Evolutionary conservation across 257 asterid genomes (phyloP), one percentile per base, ranked within the genome.

Genomic region (Jasminum sambac): DNA sequence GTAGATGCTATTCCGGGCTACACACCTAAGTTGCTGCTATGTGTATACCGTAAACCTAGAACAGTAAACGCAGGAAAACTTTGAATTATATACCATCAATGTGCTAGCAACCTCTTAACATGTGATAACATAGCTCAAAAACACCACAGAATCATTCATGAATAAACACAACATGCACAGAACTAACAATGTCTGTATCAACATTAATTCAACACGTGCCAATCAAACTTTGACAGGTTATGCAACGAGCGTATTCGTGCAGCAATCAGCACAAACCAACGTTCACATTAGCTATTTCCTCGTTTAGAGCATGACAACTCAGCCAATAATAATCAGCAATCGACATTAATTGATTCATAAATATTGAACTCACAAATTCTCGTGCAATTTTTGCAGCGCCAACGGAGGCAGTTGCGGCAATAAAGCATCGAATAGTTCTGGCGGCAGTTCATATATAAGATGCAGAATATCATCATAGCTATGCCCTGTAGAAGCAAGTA

Each of bases 391-490:
- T 37, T 86, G 87, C 87, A 93, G 81, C 0, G 95, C 90, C 68
- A 90, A 52, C 14, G 97, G 96, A 72, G 89, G 84, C 81, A 93
- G 75, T 70, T 73, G 88, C 16, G 76, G 84, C 87, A 90, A 62
- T 81, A 90, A 76, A 25, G 78, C 74, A 73, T 84, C 78, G 63
- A 93, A 75, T 71, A 93, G 75, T 66, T 89, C 96, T 8, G 85
- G 42, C 6, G 98, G 97, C 66, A 92, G 83, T 16, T 78, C 81
- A 81, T 78, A 82, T 57, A 87, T 73, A 70, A 74, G 86, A 39
- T 72, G 64, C 55, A 79, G 39, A 62, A 87, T 69, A 25, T 78
- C 85, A 74, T 70, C 70, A 74, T 75, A 73, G 40, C 23, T 75
- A 72, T 79, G 84, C 60, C 78, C 92, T 88, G 79, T 75, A 78